A percentile compares a stretch with the other conserved stretches of the same genome.
These are phyloP conservation scores for Taiozyma sp. DNA, from an alignment of 1,139 yeast species.

Conservation along the genomic window DNA sequence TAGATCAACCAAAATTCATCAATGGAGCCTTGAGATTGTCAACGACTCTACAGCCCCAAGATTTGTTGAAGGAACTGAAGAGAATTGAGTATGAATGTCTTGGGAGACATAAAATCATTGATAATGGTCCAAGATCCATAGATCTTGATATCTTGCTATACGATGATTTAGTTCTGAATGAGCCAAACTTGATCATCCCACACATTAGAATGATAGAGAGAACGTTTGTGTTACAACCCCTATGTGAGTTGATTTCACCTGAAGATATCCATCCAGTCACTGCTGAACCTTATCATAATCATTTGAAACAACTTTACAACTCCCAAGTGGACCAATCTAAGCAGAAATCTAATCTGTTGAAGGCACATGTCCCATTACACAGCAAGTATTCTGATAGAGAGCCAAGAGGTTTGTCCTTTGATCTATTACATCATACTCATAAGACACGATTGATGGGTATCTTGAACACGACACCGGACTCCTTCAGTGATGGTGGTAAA, in stretches of 20 bases:
- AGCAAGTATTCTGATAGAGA: slow-evolving; percentile 20
- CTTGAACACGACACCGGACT: slow-evolving; percentile 87
- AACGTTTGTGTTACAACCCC: slow-evolving; percentile 84
- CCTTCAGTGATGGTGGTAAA: slow-evolving; percentile 87
- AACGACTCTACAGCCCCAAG: slow-evolving; percentile 55
- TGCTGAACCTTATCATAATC: slow-evolving; percentile 72
- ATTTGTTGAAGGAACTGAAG: slow-evolving; percentile 58
- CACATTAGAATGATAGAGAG: slow-evolving; percentile 87
- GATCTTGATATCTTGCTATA: slow-evolving; percentile 84
- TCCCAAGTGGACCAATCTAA: slow-evolving; percentile 22
- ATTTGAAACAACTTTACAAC: slow-evolving; percentile 52
- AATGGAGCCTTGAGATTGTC: slow-evolving; percentile 78
- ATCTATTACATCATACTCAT: slow-evolving; percentile 29
- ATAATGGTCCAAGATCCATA: slow-evolving; percentile 88
- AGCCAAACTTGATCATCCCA: slow-evolving; percentile 65
- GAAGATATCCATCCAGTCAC: slow-evolving; percentile 72
- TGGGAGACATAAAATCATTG: slow-evolving; percentile 69
- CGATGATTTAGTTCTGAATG: slow-evolving; percentile 36
- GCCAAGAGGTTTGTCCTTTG: slow-evolving; percentile 35
- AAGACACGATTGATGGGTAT: slow-evolving; percentile 75
- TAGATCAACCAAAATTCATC: slow-evolving; percentile 75
- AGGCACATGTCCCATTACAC: slow-evolving; percentile 43
- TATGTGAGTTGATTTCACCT: slow-evolving; percentile 73
- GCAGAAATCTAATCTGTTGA: slow-evolving; percentile 44
- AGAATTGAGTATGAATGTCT: slow-evolving; percentile 71